Percentiles rank a stretch among this genome's conserved stretches.
Evolutionary conservation across 1,139 yeast species (phyloP).

Genomic region (Suhomyces coccinellae): DNA sequence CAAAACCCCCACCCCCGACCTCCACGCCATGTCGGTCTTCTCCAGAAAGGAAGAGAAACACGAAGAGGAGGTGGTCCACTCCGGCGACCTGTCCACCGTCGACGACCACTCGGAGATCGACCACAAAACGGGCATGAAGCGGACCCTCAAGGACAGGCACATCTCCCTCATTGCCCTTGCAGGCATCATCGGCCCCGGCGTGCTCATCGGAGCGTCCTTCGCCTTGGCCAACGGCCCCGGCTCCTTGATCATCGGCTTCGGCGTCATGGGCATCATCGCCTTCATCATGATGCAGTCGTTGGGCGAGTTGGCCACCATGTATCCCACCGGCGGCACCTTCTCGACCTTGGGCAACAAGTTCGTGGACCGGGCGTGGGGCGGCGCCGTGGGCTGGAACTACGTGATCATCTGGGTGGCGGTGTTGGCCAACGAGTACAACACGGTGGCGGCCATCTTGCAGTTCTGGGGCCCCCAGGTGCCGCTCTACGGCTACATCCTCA

Average conservation of each 20-base stretch:
- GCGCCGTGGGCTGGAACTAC: constrained; percentile 63
- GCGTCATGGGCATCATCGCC: constrained; percentile 56
- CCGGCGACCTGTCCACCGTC: constrained; percentile 2
- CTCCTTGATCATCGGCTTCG: constrained; percentile 44
- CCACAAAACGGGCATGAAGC: constrained; percentile 26
- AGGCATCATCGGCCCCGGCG: constrained; percentile 59
- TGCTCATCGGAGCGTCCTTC: constrained; percentile 47
- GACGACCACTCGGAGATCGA: constrained; percentile 14
- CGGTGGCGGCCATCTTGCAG: constrained; percentile 52
- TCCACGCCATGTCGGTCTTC: background rate
- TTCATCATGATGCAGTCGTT: constrained; percentile 57
- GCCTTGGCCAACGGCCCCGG: constrained; percentile 51
- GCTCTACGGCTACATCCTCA: constrained; percentile 54
- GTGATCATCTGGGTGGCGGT: constrained; percentile 64
- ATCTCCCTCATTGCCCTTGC: constrained; percentile 51
- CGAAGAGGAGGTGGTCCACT: constrained; percentile 2
- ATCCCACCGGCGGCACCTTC: constrained; percentile 56
- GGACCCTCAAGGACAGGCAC: constrained; percentile 45
- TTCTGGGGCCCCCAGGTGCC: constrained; percentile 66
- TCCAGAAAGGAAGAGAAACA: constrained; percentile 1
- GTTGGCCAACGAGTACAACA: constrained; percentile 58
- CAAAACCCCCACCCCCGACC: too few relatives aligned
- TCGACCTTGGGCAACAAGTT: constrained; percentile 53
- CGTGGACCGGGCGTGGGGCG: constrained; percentile 60
- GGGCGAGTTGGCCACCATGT: constrained; percentile 57